Evolutionary conservation across 139 green algal genomes (phyloP).

Genomic region (Chlorella sp.): DNA sequence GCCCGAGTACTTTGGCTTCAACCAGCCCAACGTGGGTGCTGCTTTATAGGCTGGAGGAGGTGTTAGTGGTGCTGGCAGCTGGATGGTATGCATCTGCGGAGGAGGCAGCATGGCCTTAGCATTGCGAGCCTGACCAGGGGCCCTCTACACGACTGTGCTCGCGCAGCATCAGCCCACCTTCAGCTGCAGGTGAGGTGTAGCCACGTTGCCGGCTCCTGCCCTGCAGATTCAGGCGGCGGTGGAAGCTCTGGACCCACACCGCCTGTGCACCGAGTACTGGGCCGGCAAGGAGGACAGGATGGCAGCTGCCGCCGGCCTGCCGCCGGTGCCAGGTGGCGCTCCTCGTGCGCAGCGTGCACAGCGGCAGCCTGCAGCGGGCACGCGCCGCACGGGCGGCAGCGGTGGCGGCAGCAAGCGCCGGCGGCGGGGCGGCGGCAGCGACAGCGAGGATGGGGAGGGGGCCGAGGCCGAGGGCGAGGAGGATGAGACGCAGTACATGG

Average conservation of each 20-base stretch:
- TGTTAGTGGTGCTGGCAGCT: not conserved
- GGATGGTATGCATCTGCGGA: too few relatives aligned
- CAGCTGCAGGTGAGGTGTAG: too few relatives aligned
- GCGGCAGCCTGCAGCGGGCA: not conserved
- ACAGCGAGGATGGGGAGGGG: constrained; percentile 31
- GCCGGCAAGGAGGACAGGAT: constrained; percentile 61
- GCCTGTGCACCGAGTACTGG: constrained; percentile 81
- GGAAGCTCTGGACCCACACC: constrained; percentile 82
- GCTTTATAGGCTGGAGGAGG: not conserved
- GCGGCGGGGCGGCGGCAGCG: constrained; percentile 15
- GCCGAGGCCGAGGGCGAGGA: constrained; percentile 56
- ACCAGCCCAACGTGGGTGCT: constrained; percentile 67
- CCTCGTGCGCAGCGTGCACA: constrained; percentile 2
- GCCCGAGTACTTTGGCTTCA: constrained; percentile 96
- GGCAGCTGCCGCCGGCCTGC: constrained; percentile 49
- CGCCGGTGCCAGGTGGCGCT: not conserved
- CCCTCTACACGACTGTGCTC: too few relatives aligned
- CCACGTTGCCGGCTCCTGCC: too few relatives aligned
- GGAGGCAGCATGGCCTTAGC: too few relatives aligned
- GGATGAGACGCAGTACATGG: constrained; percentile 52
- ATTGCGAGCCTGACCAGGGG: too few relatives aligned
- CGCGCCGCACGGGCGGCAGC: not conserved
- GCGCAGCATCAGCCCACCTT: too few relatives aligned
- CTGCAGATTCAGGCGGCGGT: constrained; percentile 73
- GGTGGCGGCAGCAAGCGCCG: constrained; percentile 21